Evolutionary conservation across 2,329 filamentous ascomycete genomes (phyloP), one percentile per base, ranked within the genome.

Genomic region (Proliferodiscus dingleyae): DNA sequence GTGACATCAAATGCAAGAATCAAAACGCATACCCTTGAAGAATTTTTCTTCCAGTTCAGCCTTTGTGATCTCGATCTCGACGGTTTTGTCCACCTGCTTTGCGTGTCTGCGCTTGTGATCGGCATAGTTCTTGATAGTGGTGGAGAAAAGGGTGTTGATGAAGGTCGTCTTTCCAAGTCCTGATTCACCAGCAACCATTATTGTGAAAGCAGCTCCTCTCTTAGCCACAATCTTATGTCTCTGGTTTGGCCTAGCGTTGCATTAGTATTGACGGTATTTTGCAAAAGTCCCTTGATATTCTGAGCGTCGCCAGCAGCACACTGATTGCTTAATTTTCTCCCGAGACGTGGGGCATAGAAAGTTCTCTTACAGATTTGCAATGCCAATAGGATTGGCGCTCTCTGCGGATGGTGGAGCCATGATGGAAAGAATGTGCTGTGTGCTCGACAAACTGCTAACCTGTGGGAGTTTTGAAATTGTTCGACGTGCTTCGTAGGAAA

Each of bases 51-150:
- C 93, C 55, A 98, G 77, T 77, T 98, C 93, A 49, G 93, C 93
- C 81, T 98, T 98, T 70, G 93, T 98, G 68, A 98, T 98, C 72
- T 98, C 93, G 61, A 98, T 98, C 77, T 98, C 94, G 57, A 98
- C 93, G 9, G 93, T 98, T 81, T 97, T 97, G 77, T 98, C 93
- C 60, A 97, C 82, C 77, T 98, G 93, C 83, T 98, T 98, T 74
- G 93, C 88, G 72, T 98, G 93, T 66, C 93, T 88, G 72, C 89
- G 87, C 80, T 95, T 95, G 81, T 98, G 91, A 72, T 98, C 93
- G 80, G 93, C 93, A 71, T 98, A 98, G 81, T 97, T 98, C 81
- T 98, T 98, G 81, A 98, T 98, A 63, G 93, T 98, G 58, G 94
- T 98, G 54, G 93, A 98, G 80, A 98, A 98, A 51, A 98, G 84